Evolutionary conservation across 2,329 filamentous ascomycete genomes (phyloP).

Genomic region (Xylaria sp.): DNA sequence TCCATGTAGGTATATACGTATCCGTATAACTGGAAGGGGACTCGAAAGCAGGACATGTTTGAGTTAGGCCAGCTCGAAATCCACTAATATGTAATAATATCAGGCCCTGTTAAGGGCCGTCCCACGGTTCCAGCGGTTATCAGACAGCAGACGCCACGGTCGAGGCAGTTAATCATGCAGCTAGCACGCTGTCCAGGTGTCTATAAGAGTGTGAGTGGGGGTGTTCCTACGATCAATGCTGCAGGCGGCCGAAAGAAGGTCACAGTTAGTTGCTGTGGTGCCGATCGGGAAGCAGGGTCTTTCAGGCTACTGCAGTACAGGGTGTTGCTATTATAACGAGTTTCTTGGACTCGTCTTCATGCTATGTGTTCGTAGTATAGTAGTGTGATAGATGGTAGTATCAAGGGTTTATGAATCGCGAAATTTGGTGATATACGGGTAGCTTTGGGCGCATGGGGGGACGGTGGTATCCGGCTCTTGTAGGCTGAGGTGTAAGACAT

Average conservation of each 20-base stretch:
- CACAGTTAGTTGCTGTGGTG: conserved; percentile 21
- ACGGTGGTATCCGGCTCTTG: conserved; percentile 15
- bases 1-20: too few relatives aligned
- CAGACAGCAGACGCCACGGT: conserved; percentile 13
- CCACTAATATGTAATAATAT: conserved; percentile 3
- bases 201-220: conserved; percentile 35
- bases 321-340: conserved; percentile 1
- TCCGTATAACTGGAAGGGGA: neutral
- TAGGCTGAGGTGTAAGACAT: conserved; percentile 22
- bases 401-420: conserved; percentile 3
- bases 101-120: conserved; percentile 6
- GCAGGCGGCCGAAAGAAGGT: conserved; percentile 35
- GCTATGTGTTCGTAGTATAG: neutral
- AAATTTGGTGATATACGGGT: conserved; percentile 3
- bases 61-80: conserved; percentile 6
- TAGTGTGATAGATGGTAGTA: conserved; percentile 3
- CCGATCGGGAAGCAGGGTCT: conserved; percentile 32
- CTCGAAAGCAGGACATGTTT: neutral
- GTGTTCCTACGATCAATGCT: conserved; percentile 25
- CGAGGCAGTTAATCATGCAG: conserved; percentile 20
- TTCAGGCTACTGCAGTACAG: conserved; percentile 18
- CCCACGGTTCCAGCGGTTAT: conserved; percentile 28
- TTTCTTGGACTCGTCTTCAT: conserved; percentile 1
- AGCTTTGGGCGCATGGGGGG: conserved; percentile 1
- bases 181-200: conserved; percentile 20